Evolutionary conservation across 176 grass and related monocot species (phyloP).

Genomic region (Phragmites australis): DNA sequence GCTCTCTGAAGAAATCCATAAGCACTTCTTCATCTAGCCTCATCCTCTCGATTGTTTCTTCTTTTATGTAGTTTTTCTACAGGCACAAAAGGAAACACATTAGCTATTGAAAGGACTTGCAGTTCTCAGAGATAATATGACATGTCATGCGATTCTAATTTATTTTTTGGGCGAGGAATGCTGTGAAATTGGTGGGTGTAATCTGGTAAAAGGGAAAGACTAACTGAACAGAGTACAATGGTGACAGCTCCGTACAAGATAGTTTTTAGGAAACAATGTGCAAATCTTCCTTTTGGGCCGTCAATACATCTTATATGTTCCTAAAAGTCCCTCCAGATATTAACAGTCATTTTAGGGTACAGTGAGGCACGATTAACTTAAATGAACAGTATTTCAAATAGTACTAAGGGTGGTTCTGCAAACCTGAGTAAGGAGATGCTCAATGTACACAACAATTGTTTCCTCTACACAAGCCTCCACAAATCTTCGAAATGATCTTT

Average conservation of each 20-base stretch:
- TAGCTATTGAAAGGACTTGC: neutral
- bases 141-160: neutral
- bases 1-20: slow-evolving; percentile 96
- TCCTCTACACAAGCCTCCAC: slow-evolving; percentile 94
- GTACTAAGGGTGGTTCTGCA: slow-evolving; percentile 25
- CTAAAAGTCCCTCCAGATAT: neutral
- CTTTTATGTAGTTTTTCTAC: slow-evolving; percentile 85
- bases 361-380: neutral
- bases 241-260: slow-evolving; percentile 14
- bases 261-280: slow-evolving; percentile 2
- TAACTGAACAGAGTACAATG: slow-evolving; percentile 16
- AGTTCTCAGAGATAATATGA: slow-evolving; percentile 4
- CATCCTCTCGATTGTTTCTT: slow-evolving; percentile 91
- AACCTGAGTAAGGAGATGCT: slow-evolving; percentile 95
- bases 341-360: neutral
- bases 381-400: slow-evolving; percentile 13
- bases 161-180: neutral
- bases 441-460: slow-evolving; percentile 91
- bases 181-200: slow-evolving; percentile 2
- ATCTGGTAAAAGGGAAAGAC: slow-evolving; percentile 14
- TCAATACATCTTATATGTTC: slow-evolving; percentile 11
- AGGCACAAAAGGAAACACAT: slow-evolving; percentile 32
- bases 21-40: slow-evolving; percentile 96
- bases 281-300: slow-evolving; percentile 12
- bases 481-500: slow-evolving; percentile 97